phyloP scores from a whole-genome alignment of 1,139 yeast genomes.

The Scheffersomyces insectosa region DNA sequence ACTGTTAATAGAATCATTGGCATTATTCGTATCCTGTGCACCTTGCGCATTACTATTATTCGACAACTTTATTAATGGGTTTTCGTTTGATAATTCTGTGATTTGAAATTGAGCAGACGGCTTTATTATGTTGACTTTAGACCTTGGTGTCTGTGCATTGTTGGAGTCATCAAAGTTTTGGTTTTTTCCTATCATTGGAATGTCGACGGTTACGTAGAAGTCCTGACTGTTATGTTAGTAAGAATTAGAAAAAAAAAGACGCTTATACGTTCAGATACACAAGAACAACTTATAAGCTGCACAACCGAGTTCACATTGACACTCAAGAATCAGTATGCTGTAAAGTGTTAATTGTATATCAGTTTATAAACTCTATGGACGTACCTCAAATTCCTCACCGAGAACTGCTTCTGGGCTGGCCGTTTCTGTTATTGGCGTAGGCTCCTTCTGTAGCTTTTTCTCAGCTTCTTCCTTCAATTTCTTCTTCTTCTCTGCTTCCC shows the following conservation, averaged over 20 bases:
- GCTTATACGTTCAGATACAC: no score
- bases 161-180: slow-evolving; percentile 13
- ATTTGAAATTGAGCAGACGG: slow-evolving; percentile 46
- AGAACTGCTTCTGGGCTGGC: slow-evolving; percentile 1
- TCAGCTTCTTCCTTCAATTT: slow-evolving; percentile 12
- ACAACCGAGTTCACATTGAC: no score
- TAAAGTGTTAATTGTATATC: slow-evolving; percentile 3
- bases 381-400: slow-evolving; percentile 39
- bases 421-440: slow-evolving; percentile 4
- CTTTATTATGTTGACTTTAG: slow-evolving; percentile 26
- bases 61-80: slow-evolving; percentile 41
- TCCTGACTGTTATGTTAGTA: slow-evolving; percentile 29
- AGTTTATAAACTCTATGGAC: slow-evolving; percentile 18
- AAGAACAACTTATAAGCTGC: background rate
- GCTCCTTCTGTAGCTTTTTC: slow-evolving; percentile 15
- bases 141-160: slow-evolving; percentile 12
- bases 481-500: slow-evolving; percentile 16
- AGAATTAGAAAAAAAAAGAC: background rate
- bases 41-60: slow-evolving; percentile 22
- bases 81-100: slow-evolving; percentile 33
- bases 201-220: slow-evolving; percentile 43
- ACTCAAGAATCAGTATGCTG: no score
- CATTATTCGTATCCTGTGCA: slow-evolving; percentile 1
- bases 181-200: slow-evolving; percentile 36
- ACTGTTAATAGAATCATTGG: slow-evolving; percentile 23